These are phyloP conservation scores for Fusarium neocosmosporiellum DNA, from an alignment of 2,329 filamentous ascomycete genomes.

Conservation along the genomic window DNA sequence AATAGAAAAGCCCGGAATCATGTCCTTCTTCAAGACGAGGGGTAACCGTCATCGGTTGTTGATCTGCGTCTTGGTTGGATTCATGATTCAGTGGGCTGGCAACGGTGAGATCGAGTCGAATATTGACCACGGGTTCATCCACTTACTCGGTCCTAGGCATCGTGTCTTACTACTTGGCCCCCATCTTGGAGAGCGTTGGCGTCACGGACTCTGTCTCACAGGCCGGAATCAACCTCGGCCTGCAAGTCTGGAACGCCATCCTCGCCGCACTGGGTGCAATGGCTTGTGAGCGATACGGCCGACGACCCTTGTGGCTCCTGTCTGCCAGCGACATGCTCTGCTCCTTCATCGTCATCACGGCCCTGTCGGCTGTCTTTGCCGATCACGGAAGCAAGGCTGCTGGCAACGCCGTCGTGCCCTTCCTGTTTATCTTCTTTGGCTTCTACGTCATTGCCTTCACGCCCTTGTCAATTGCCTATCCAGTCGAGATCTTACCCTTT, in stretches of 20 bases:
- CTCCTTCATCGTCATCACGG: slow-evolving; percentile 20
- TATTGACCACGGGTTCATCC: fast-evolving
- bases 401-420: slow-evolving; percentile 15
- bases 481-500: slow-evolving; percentile 29
- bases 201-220: slow-evolving; percentile 18
- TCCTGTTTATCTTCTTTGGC: slow-evolving; percentile 26
- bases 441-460: slow-evolving; percentile 33
- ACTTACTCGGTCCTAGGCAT: slow-evolving; percentile 3
- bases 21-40: slow-evolving; percentile 52
- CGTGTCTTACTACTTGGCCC: slow-evolving; percentile 26
- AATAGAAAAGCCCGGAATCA: slow-evolving; percentile 52
- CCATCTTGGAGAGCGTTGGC: slow-evolving; percentile 16
- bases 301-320: slow-evolving; percentile 14
- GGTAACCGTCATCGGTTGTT: slow-evolving; percentile 38
- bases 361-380: slow-evolving; percentile 11
- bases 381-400: slow-evolving; percentile 2
- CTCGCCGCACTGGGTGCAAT: slow-evolving; percentile 16
- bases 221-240: slow-evolving; percentile 14
- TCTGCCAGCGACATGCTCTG: slow-evolving; percentile 21
- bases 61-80: slow-evolving; percentile 30
- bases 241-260: slow-evolving; percentile 24
- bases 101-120: slow-evolving; percentile 1
- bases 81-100: slow-evolving; percentile 36
- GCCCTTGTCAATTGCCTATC: slow-evolving; percentile 7
- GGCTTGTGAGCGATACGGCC: slow-evolving; percentile 17